These are phyloP conservation scores for Camelina sativa DNA, from an alignment of 345 rosid genomes.

Conservation along the genomic window DNA sequence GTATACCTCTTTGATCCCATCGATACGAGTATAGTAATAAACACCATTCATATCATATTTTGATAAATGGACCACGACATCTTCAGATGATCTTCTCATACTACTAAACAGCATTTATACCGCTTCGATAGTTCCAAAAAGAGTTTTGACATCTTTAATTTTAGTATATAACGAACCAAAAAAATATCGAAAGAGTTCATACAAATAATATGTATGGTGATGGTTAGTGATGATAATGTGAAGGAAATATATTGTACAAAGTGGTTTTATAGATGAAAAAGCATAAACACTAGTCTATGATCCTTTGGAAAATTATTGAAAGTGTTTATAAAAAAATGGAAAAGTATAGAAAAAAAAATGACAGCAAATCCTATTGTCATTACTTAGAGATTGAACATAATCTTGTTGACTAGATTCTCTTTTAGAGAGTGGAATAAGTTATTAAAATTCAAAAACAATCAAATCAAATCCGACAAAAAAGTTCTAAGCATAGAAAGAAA, in stretches of 20 bases:
- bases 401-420: slow-evolving; percentile 40
- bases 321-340: slow-evolving; percentile 1
- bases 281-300: slow-evolving; percentile 28
- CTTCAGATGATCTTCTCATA: too few species aligned
- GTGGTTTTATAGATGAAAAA: slow-evolving; percentile 35
- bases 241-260: not conserved
- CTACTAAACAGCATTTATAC: too few species aligned
- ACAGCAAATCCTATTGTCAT: slow-evolving; percentile 23
- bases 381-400: slow-evolving; percentile 37
- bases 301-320: slow-evolving; percentile 14
- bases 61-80: too few species aligned
- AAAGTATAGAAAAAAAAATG: not conserved
- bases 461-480: too few species aligned
- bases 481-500: too few species aligned
- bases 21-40: too few species aligned
- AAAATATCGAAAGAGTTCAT: not conserved
- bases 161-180: not conserved
- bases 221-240: not conserved
- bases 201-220: not conserved
- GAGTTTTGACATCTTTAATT: not conserved
- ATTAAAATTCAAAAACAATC: too few species aligned
- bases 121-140: too few species aligned
- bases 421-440: not conserved
- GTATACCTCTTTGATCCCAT: slow-evolving; percentile 72
- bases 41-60: too few species aligned